Conservation (phyloP, 2,329 filamentous ascomycete genomes). For the Xylogone sp. region DNA sequence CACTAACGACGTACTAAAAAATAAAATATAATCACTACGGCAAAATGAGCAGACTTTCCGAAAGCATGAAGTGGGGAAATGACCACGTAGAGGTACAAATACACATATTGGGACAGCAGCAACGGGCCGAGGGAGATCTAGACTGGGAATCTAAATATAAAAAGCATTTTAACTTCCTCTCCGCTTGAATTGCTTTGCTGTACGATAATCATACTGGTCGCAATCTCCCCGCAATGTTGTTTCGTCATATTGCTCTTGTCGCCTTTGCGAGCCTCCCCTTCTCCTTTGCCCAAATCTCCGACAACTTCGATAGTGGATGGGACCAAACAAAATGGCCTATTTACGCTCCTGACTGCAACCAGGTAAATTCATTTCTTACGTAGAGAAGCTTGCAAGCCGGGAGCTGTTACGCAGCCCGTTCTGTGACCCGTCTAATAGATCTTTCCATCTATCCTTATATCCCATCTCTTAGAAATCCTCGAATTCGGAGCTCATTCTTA, state of each 20-base stretch:
- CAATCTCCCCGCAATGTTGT: conserved; percentile 31
- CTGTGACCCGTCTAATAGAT: neutral
- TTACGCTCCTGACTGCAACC: conserved; percentile 56
- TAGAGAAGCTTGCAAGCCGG: neutral
- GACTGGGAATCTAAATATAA: conserved; percentile 25
- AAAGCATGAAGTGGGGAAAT: conserved; percentile 9
- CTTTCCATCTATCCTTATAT: neutral
- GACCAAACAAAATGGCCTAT: conserved; percentile 53
- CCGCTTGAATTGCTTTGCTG: conserved; percentile 9
- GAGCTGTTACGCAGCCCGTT: neutral
- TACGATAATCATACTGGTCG: conserved; percentile 3
- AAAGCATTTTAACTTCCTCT: conserved; percentile 11
- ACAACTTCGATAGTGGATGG: conserved; percentile 56
- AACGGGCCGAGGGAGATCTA: conserved; percentile 19
- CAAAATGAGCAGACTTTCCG: conserved; percentile 21
- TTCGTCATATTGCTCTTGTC: conserved; percentile 39
- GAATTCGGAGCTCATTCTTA: neutral
- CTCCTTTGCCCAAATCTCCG: conserved; percentile 48
- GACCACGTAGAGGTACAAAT: conserved; percentile 9
- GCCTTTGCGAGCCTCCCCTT: conserved; percentile 43
- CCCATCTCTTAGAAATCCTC: neutral
- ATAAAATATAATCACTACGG: conserved; percentile 22
- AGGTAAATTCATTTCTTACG: conserved; percentile 29
- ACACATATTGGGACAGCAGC: conserved; percentile 11
- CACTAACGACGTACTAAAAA: conserved; percentile 6